A percentile compares a stretch with the other conserved stretches of the same genome.
Conservation (phyloP, 2,329 filamentous ascomycete species). For the Gyromitra esculenta region DNA sequence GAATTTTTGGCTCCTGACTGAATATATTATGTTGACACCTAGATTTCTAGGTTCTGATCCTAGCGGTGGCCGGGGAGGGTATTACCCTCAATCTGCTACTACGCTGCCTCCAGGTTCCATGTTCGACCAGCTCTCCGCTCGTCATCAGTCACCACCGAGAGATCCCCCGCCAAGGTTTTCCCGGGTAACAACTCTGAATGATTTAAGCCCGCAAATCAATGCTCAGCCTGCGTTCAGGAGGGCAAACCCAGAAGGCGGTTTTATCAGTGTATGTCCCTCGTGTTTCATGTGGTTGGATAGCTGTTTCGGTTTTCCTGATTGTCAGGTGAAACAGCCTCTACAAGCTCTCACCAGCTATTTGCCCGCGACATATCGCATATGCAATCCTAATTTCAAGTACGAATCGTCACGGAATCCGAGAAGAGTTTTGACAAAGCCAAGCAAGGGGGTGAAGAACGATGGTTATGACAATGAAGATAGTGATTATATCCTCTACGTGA, state of each 20-base stretch:
- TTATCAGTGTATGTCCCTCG: slow-evolving; percentile 81
- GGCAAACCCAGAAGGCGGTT: slow-evolving; percentile 95
- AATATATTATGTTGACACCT: slow-evolving; percentile 28
- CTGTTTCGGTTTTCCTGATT: slow-evolving; percentile 40
- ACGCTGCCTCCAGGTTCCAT: slow-evolving; percentile 74
- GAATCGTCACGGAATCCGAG: slow-evolving; percentile 96
- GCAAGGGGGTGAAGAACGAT: slow-evolving; percentile 98
- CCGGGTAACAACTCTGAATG: slow-evolving; percentile 75
- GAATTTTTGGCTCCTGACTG: background rate
- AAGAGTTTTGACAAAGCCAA: slow-evolving; percentile 94
- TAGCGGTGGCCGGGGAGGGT: slow-evolving; percentile 48
- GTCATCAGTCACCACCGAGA: slow-evolving; percentile 63
- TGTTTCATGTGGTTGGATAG: slow-evolving; percentile 23
- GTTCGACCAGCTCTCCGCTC: slow-evolving; percentile 66
- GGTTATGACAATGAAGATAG: slow-evolving; percentile 99
- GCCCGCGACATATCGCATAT: slow-evolving; percentile 95
- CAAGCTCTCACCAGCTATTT: slow-evolving; percentile 94
- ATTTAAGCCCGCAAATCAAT: slow-evolving; percentile 85
- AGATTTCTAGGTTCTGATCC: slow-evolving; percentile 42
- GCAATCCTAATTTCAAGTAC: slow-evolving; percentile 98
- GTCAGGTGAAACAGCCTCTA: slow-evolving; percentile 71
- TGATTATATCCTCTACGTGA: slow-evolving; percentile 98
- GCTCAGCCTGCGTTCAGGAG: slow-evolving; percentile 87
- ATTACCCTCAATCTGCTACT: slow-evolving; percentile 75
- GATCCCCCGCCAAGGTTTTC: slow-evolving; percentile 87